phyloP scores from a whole-genome alignment of 2,329 filamentous ascomycete species.

The Lachnellula cervina region DNA sequence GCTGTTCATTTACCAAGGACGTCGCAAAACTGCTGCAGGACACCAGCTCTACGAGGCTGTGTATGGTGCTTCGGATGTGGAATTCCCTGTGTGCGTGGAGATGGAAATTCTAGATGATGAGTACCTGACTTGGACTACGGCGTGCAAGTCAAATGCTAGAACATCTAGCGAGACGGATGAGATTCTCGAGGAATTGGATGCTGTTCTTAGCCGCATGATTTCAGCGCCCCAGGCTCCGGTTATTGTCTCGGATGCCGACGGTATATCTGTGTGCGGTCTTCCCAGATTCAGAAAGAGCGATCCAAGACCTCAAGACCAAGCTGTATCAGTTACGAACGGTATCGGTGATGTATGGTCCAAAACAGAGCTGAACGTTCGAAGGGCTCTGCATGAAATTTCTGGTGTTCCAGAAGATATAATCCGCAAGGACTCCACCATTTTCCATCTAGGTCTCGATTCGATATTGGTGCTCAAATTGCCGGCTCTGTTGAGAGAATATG shows the following conservation, averaged over 20 bases:
- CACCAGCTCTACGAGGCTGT: slow-evolving; percentile 25
- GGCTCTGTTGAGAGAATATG: slow-evolving; percentile 60
- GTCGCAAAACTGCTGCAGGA: slow-evolving; percentile 23
- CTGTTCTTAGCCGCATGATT: slow-evolving; percentile 53
- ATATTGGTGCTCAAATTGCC: slow-evolving; percentile 86
- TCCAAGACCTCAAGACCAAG: not conserved
- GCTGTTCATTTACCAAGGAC: slow-evolving; percentile 62
- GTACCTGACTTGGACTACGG: slow-evolving; percentile 63
- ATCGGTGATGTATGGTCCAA: slow-evolving; percentile 32
- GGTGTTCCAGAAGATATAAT: slow-evolving; percentile 55
- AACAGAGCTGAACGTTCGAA: slow-evolving; percentile 36
- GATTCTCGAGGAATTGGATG: slow-evolving; percentile 57
- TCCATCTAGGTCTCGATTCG: slow-evolving; percentile 84
- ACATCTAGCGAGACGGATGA: slow-evolving; percentile 40
- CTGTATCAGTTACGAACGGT: not conserved
- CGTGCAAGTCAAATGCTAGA: slow-evolving; percentile 57
- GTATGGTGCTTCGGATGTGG: slow-evolving; percentile 59
- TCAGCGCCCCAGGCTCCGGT: slow-evolving; percentile 43
- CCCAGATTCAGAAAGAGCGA: slow-evolving; percentile 35
- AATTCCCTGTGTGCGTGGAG: slow-evolving; percentile 79
- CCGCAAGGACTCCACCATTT: slow-evolving; percentile 59
- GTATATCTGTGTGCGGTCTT: slow-evolving; percentile 63
- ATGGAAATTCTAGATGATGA: slow-evolving; percentile 57
- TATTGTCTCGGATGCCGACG: slow-evolving; percentile 47
- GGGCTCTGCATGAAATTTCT: slow-evolving; percentile 53